Base-by-base conservation (phyloP, 148 eudicot genomes). In the Chenopodium berlandieri region DNA sequence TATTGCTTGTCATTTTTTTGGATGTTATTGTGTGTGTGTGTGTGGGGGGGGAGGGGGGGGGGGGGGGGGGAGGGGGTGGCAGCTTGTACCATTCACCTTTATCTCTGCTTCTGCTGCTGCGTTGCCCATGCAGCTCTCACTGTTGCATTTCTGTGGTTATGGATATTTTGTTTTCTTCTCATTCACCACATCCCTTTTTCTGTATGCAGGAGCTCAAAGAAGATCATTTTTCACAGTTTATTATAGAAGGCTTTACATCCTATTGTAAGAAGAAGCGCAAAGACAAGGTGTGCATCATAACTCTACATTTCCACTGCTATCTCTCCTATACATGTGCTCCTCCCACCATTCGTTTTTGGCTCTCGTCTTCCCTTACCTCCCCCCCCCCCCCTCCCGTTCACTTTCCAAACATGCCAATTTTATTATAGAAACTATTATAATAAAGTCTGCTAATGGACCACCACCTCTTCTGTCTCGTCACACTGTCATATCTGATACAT, bases 191-290 rank as follows among this genome's bases (percentile, higher is more conserved):
- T 7, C 23, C 16, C 30, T 67, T 62, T 79, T 73, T 40, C 58
- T 85, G 58, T 86, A 30, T 86, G 78, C 90, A 97, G 99, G 99
- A 97, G 89, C 91, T 87, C 32, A 98, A 97, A 85, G 90, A 95
- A 79, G 99, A 97, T 81, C 99, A 97, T 88, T 97, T 92, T 80
- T 92, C 98, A 32, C 95, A 97, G 81, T 97, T 97, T 73, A 91
- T 97, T 65, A 97, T 98, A 9, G 99, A 97, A 91, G 99, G 99
- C 46, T 92, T 97, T 85, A 89, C 90, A 69, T 90, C 99, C 79
- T 97, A 97, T 76, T 97, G 99, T 79, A 97, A 90, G 89, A 92
- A 98, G 91, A 97, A 97, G 83, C 86, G 98, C 81, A 89, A 97
- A 77, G 99, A 97, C 63, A 97, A 94, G 97, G 99, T 97, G 73